Base-by-base conservation (phyloP, 305 asterid species). In the Fraxinus nigra region DNA sequence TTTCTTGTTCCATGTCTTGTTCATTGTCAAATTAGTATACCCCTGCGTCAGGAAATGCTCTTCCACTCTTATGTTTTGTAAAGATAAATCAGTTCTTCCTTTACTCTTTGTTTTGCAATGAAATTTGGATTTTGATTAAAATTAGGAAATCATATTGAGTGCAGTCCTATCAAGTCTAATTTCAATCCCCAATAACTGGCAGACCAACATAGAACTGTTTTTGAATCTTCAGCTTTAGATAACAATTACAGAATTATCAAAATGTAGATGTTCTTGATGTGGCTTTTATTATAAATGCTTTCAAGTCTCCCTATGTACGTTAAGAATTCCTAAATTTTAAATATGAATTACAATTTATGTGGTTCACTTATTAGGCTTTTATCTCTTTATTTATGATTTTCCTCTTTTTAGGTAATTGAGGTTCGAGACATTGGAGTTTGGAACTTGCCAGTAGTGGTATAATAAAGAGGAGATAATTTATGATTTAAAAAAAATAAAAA, bases 261-360 rank as follows among this genome's bases (percentile, higher is more conserved):
- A 59, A 28, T 35, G 9, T 78, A 40, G 30, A 3, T 79, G 70
- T 78, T 13, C 76, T 56, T 37, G 40, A 82, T 76, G 77, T 38
- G 28, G 69, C 73, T 51, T 14, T 18, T 32, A 10, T 28, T 13
- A 34, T 67, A 11, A 67, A 11, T 26, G 70, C 63, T 16, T 51
- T 16, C 24, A 51, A 37, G 8, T 37, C 13, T 8, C 11, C 46
- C 46, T 37, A 7, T 37, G 46, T 37, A 37, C 11, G 43, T 37
- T 37, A 37, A 37, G 46, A 37, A 37, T 37, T 37, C 11, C 46
- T 37, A 7, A 37, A 37, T 37, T 37, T 37, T 37, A 37, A 37
- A 37, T 37, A 37, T 37, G 46, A 37, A 37, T 37, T 37, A 37
- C 2, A 37, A 37, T 37, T 37, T 8, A 37, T 8, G 46, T 37